phyloP scores from a whole-genome alignment of 106 monocot genomes.

The Acorus calamus region DNA sequence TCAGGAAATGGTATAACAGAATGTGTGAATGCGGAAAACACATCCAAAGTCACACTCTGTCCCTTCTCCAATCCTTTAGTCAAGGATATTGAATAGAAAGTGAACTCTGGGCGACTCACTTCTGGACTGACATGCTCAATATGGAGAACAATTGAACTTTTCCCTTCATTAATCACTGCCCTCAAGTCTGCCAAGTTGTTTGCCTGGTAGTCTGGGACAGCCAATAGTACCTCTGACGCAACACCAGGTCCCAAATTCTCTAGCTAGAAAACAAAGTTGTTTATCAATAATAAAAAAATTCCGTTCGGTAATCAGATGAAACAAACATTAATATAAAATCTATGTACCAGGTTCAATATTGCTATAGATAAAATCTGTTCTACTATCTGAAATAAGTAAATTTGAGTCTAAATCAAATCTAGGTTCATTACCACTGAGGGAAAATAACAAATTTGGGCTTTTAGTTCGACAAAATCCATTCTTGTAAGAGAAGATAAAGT shows the following conservation, averaged over 20 bases:
- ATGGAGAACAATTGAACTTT: constrained; percentile 37
- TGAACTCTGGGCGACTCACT: constrained; percentile 57
- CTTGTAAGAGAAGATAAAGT: no score
- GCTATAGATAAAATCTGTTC: no score
- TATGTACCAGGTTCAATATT: background rate
- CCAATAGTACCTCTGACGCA: constrained; percentile 50
- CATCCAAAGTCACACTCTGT: constrained; percentile 45
- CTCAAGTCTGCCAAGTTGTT: constrained; percentile 67
- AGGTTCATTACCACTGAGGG: no score
- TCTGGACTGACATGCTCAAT: constrained; percentile 30
- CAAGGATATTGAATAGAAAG: constrained; percentile 64
- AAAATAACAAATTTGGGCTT: no score
- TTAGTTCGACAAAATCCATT: no score
- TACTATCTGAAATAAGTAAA: no score
- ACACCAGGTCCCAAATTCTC: constrained; percentile 57
- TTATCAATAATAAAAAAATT: background rate
- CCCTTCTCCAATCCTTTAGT: constrained; percentile 46
- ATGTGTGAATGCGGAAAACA: constrained; percentile 60
- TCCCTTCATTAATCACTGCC: constrained; percentile 46
- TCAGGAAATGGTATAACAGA: constrained; percentile 78
- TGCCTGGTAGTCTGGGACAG: constrained; percentile 69
- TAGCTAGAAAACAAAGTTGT: constrained; percentile 37
- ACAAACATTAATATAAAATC: background rate
- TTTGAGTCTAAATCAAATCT: no score
- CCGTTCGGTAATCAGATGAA: no score